Conservation (phyloP, 192 early-diverging fungal genomes). For the Coemansia pectinata region DNA sequence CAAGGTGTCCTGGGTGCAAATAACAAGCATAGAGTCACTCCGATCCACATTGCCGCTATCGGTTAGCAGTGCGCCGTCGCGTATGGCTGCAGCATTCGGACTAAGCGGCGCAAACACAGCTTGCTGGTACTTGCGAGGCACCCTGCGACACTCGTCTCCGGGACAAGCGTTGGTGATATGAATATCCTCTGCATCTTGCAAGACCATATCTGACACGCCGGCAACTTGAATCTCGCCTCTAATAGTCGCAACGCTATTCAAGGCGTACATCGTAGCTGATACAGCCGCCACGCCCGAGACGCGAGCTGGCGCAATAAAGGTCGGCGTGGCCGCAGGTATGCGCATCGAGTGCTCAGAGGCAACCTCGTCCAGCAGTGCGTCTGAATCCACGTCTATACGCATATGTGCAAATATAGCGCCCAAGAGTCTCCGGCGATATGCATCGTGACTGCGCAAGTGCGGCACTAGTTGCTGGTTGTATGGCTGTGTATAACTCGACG, state of each 20-base stretch:
- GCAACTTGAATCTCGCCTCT: conserved; percentile 13
- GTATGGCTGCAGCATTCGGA: not conserved
- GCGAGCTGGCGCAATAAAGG: conserved; percentile 43
- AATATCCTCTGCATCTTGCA: conserved; percentile 45
- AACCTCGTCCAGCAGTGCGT: conserved; percentile 25
- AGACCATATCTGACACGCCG: conserved; percentile 22
- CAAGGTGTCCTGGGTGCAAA: conserved; percentile 42
- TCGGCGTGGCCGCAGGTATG: conserved; percentile 26
- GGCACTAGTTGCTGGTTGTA: conserved; percentile 56
- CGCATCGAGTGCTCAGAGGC: conserved; percentile 22
- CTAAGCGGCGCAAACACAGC: conserved; percentile 19
- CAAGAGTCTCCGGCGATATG: conserved; percentile 58
- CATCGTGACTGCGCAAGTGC: conserved; percentile 53
- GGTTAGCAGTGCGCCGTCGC: not conserved
- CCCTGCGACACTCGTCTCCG: conserved; percentile 21
- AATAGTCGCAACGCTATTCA: conserved; percentile 22
- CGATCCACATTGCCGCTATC: conserved; percentile 22
- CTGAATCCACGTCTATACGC: conserved; percentile 64
- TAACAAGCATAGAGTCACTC: conserved; percentile 49
- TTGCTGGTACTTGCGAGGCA: conserved; percentile 27
- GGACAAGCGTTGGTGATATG: conserved; percentile 32
- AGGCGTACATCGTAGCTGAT: conserved; percentile 26
- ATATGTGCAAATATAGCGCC: conserved; percentile 60
- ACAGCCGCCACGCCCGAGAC: conserved; percentile 28
- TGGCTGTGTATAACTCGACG: conserved; percentile 53